Evolutionary conservation across 176 grass and related monocot genomes (phyloP).

Genomic region (Saccharum spontaneum): DNA sequence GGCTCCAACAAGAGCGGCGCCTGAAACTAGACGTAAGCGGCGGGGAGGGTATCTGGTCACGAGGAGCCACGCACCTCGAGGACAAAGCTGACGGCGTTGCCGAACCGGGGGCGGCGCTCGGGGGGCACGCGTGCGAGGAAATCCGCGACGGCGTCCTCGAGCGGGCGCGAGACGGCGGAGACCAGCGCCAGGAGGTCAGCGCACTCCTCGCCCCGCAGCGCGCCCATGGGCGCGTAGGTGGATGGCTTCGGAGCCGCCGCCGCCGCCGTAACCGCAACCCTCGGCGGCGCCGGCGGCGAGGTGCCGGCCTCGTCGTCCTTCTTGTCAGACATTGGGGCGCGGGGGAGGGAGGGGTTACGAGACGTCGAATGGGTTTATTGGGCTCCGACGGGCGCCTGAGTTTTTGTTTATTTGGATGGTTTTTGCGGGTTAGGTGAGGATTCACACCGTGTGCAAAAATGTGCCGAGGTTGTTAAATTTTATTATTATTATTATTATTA

Average conservation of each 20-base stretch:
- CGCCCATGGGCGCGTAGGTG: not conserved
- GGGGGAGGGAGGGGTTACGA: not conserved
- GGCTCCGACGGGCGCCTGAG: not conserved
- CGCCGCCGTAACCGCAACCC: not conserved
- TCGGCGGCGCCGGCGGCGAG: not conserved
- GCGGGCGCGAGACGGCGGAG: slow-evolving; percentile 44
- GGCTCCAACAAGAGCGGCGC: not conserved
- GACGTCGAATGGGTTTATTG: slow-evolving; percentile 24
- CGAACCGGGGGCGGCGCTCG: slow-evolving; percentile 68
- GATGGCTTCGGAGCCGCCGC: not conserved
- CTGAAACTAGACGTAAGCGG: slow-evolving; percentile 9
- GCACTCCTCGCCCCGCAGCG: slow-evolving; percentile 54
- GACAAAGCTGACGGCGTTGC: slow-evolving; percentile 51
- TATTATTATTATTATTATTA: too few species aligned
- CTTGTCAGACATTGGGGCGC: slow-evolving; percentile 19
- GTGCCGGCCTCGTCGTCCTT: slow-evolving; percentile 21
- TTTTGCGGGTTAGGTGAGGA: not conserved
- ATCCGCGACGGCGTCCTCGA: slow-evolving; percentile 66
- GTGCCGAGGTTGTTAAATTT: too few species aligned
- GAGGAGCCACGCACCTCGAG: slow-evolving; percentile 48
- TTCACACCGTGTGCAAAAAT: too few species aligned
- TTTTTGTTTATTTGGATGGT: not conserved
- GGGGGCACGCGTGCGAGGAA: slow-evolving; percentile 62
- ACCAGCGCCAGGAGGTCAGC: slow-evolving; percentile 58
- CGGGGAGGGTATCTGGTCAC: not conserved